Percentiles rank a stretch among this genome's conserved stretches.
Evolutionary conservation across 2,329 filamentous ascomycete species (phyloP).

Genomic region (Coniochaeta sp.): DNA sequence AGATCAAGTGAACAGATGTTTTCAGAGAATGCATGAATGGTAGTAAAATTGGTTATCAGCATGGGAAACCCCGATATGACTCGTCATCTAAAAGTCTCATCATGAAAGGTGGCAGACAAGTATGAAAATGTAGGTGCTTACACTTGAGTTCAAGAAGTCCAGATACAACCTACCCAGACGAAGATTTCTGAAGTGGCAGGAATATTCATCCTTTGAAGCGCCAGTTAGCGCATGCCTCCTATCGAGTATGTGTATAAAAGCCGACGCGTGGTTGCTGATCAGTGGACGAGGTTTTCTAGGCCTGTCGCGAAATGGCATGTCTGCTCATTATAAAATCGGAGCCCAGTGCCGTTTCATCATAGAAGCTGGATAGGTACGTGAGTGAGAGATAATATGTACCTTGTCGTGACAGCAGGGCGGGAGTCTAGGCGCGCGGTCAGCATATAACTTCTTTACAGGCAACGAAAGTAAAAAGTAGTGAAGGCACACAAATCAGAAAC

Average conservation of each 20-base stretch:
- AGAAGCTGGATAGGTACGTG: slow-evolving; percentile 11
- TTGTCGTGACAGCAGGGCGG: slow-evolving; percentile 4
- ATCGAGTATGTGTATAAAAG: not conserved
- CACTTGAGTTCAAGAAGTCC: not conserved
- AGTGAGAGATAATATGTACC: slow-evolving; percentile 6
- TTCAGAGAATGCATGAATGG: slow-evolving; percentile 66
- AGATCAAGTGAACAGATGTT: slow-evolving; percentile 7
- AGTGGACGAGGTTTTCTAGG: slow-evolving; percentile 99
- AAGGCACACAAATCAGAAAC: slow-evolving; percentile 56
- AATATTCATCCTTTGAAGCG: not conserved
- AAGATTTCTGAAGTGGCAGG: not conserved
- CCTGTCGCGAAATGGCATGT: slow-evolving; percentile 89
- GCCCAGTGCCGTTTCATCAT: slow-evolving; percentile 98
- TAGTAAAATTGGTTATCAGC: slow-evolving; percentile 59
- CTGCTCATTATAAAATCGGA: slow-evolving; percentile 75
- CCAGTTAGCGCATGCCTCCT: not conserved
- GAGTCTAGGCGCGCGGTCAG: slow-evolving; percentile 9
- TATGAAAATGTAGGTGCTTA: not conserved
- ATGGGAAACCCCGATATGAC: slow-evolving; percentile 70
- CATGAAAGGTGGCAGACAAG: slow-evolving; percentile 23
- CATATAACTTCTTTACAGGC: slow-evolving; percentile 2
- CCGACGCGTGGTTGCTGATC: slow-evolving; percentile 36
- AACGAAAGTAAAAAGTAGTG: slow-evolving; percentile 10
- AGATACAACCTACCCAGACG: not conserved
- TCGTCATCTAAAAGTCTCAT: slow-evolving; percentile 60